phyloP scores from a whole-genome alignment of 371 early-diverging fungal species.

The Racocetra persica region DNA sequence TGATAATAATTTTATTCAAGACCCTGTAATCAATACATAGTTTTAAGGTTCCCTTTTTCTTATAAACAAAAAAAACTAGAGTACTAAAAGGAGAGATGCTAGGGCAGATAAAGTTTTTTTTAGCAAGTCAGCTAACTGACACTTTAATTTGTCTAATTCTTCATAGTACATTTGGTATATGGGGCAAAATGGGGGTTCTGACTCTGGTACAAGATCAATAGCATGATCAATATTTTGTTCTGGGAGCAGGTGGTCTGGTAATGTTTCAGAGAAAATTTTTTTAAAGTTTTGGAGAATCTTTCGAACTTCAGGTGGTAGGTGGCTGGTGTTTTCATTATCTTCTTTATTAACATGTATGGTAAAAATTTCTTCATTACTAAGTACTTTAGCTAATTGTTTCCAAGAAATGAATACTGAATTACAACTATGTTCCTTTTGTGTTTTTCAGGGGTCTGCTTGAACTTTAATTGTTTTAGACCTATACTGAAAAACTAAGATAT shows the following conservation, averaged over 20 bases:
- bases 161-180: slow-evolving; percentile 47
- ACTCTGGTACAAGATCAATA: slow-evolving; percentile 45
- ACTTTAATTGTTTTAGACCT: background rate
- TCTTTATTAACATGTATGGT: background rate
- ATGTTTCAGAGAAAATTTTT: slow-evolving; percentile 41
- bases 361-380: background rate
- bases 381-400: background rate
- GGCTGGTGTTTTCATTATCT: slow-evolving; percentile 21
- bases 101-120: slow-evolving; percentile 49
- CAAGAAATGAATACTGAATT: background rate
- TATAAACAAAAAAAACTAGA: slow-evolving; percentile 63
- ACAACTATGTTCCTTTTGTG: background rate
- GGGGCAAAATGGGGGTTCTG: slow-evolving; percentile 44
- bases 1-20: slow-evolving; percentile 56
- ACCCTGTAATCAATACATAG: slow-evolving; percentile 60
- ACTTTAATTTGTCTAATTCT: slow-evolving; percentile 48
- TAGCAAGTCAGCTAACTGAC: slow-evolving; percentile 50
- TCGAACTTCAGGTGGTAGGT: slow-evolving; percentile 53
- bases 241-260: slow-evolving; percentile 27
- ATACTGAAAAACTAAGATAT: background rate
- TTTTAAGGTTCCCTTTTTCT: slow-evolving; percentile 60
- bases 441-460: background rate
- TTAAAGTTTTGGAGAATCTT: slow-evolving; percentile 45
- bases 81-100: slow-evolving; percentile 60
- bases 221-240: slow-evolving; percentile 44